Evolutionary conservation across 75 land plant species (phyloP).

Genomic region (Larix kaempferi): DNA sequence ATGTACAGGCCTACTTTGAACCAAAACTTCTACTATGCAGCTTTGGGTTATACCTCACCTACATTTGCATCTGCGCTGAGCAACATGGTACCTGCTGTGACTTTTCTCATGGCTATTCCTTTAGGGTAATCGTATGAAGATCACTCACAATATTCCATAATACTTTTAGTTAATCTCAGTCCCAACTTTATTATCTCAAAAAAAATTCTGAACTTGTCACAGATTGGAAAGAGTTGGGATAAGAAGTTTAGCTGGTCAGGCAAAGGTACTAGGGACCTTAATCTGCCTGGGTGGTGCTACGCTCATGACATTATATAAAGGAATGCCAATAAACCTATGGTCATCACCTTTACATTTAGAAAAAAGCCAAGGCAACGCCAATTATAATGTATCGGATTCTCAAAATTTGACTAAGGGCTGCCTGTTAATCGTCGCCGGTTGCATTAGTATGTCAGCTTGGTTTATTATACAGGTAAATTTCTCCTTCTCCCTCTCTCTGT

Average conservation of each 20-base stretch:
- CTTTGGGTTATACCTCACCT: conserved; percentile 53
- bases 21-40: conserved; percentile 48
- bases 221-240: conserved; percentile 56
- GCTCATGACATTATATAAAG: conserved; percentile 52
- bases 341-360: neutral
- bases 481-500: too few species aligned
- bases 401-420: conserved; percentile 30
- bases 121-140: conserved; percentile 39
- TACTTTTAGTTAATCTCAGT: neutral
- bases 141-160: neutral
- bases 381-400: neutral
- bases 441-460: conserved; percentile 46
- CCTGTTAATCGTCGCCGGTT: conserved; percentile 34
- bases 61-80: conserved; percentile 65
- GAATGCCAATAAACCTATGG: conserved; percentile 29
- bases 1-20: conserved; percentile 37
- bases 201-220: neutral
- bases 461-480: conserved; percentile 58
- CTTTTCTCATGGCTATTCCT: conserved; percentile 62
- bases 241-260: conserved; percentile 43
- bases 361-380: neutral
- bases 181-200: neutral
- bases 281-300: conserved; percentile 50
- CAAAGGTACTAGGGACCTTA: conserved; percentile 54
- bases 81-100: conserved; percentile 66